These are phyloP conservation scores for Paramecium bursaria DNA, from an alignment of 73 alveolate genomes.

Conservation along the genomic window DNA sequence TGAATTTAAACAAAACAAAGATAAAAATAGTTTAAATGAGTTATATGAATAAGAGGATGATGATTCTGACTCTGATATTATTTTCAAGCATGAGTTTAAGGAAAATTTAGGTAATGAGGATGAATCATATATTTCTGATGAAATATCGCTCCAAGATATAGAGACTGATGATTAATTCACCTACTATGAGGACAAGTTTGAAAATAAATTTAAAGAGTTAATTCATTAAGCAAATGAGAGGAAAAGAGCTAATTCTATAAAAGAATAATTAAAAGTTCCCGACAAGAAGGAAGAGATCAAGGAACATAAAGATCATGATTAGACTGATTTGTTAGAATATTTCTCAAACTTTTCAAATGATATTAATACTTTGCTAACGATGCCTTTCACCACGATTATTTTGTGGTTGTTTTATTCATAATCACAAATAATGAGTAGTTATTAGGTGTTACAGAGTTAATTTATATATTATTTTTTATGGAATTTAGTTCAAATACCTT, in stretches of 20 bases:
- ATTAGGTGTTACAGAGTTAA: conserved; percentile 7
- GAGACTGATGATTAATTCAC: conserved; percentile 57
- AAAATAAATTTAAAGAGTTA: conserved; percentile 33
- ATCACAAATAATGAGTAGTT: conserved; percentile 6
- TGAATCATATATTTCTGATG: conserved; percentile 32
- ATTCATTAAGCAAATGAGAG: too few species aligned
- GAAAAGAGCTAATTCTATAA: too few species aligned
- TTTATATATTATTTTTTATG: conserved; percentile 48
- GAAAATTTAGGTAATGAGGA: conserved; percentile 54
- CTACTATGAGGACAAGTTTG: conserved; percentile 47
- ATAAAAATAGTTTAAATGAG: neutral
- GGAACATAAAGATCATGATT: conserved; percentile 30
- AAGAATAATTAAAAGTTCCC: too few species aligned
- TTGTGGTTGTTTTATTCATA: conserved; percentile 47
- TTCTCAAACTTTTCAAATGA: conserved; percentile 55
- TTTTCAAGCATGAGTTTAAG: conserved; percentile 17
- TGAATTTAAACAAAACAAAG: conserved; percentile 37
- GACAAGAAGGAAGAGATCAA: too few species aligned
- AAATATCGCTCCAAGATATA: conserved; percentile 1
- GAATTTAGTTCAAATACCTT: conserved; percentile 55
- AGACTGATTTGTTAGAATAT: conserved; percentile 55
- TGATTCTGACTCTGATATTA: conserved; percentile 58
- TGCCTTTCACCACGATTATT: conserved; percentile 14
- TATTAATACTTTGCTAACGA: conserved; percentile 6
- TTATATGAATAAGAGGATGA: conserved; percentile 8